phyloP scores from a whole-genome alignment of 2,329 filamentous ascomycete genomes.

The Penicillium sp. region DNA sequence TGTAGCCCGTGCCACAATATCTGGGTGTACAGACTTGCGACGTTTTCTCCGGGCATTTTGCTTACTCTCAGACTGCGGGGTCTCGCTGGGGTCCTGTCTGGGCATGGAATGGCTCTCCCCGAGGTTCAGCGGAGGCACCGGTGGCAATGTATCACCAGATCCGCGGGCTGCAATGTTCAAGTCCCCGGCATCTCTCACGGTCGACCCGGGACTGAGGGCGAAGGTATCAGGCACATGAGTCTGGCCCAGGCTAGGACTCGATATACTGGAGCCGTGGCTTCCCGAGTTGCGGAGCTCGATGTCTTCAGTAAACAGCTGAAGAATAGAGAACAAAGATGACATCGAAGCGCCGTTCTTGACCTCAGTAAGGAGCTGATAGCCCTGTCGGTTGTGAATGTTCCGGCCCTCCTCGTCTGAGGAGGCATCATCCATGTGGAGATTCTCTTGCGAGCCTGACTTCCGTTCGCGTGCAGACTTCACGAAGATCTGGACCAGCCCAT shows the following conservation, averaged over 20 bases:
- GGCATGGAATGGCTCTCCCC: conserved; percentile 40
- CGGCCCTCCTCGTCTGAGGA: conserved; percentile 62
- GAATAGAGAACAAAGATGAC: conserved; percentile 95
- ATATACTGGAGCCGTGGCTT: conserved; percentile 40
- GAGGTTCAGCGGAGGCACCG: conserved; percentile 66
- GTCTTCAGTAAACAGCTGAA: conserved; percentile 94
- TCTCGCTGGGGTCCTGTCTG: conserved; percentile 25
- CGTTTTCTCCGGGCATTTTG: conserved; percentile 27
- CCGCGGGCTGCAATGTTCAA: conserved; percentile 17
- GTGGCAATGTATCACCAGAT: conserved; percentile 41
- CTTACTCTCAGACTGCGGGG: conserved; percentile 18
- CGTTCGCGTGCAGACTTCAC: conserved; percentile 68
- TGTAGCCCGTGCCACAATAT: conserved; percentile 91
- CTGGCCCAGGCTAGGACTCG: conserved; percentile 27
- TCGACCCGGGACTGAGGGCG: conserved; percentile 30
- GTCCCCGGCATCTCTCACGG: conserved; percentile 16
- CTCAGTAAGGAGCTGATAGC: conserved; percentile 90
- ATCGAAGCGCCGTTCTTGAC: conserved; percentile 96
- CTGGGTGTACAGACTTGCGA: conserved; percentile 74
- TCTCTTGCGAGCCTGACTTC: conserved; percentile 34
- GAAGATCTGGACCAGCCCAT: conserved; percentile 93
- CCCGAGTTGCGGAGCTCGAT: conserved; percentile 65
- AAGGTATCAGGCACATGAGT: conserved; percentile 32
- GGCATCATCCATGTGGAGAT: conserved; percentile 37
- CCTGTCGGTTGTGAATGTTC: conserved; percentile 57